A percentile compares a stretch with the other conserved stretches of the same genome.
These are phyloP conservation scores for Phytophthora brassicae DNA, from an alignment of 352 stramenopile species.

Conservation along the genomic window DNA sequence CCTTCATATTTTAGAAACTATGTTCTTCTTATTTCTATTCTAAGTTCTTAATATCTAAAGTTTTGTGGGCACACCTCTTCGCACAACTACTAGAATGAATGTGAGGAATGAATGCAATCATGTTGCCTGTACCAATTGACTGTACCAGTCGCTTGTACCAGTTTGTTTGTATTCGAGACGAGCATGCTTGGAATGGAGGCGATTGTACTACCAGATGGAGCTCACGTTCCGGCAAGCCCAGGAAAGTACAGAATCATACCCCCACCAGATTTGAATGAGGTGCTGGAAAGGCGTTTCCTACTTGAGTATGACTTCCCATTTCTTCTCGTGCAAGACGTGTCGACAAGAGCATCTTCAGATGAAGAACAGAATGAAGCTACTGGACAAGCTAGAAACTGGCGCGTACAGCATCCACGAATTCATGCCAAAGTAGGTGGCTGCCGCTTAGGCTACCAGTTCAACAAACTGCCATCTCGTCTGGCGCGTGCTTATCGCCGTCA, in stretches of 20 bases:
- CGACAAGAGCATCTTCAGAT: background rate
- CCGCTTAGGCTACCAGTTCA: background rate
- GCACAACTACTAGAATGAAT: too few relatives aligned
- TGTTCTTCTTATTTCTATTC: too few relatives aligned
- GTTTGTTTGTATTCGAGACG: too few relatives aligned
- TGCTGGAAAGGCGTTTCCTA: conserved; percentile 15
- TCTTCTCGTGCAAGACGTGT: conserved; percentile 17
- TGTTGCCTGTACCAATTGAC: too few relatives aligned
- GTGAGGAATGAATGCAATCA: too few relatives aligned
- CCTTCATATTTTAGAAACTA: too few relatives aligned
- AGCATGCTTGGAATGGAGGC: too few relatives aligned
- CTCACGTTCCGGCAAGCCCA: conserved; percentile 10
- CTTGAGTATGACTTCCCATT: conserved; percentile 33
- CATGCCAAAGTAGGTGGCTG: background rate
- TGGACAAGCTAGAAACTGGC: too few relatives aligned
- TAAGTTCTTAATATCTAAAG: too few relatives aligned
- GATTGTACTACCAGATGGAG: conserved; percentile 2
- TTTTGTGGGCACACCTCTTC: too few relatives aligned
- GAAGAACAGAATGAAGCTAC: background rate
- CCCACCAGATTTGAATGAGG: conserved; percentile 28
- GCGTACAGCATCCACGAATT: too few relatives aligned
- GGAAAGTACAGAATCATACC: conserved; percentile 15
- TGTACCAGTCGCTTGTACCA: too few relatives aligned
- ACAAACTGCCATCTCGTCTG: background rate
- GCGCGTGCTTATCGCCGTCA: background rate